A percentile compares a stretch with the other conserved stretches of the same genome.
Evolutionary conservation across 2,329 filamentous ascomycete genomes (phyloP).

Genomic region (Metarhizium anisopliae): DNA sequence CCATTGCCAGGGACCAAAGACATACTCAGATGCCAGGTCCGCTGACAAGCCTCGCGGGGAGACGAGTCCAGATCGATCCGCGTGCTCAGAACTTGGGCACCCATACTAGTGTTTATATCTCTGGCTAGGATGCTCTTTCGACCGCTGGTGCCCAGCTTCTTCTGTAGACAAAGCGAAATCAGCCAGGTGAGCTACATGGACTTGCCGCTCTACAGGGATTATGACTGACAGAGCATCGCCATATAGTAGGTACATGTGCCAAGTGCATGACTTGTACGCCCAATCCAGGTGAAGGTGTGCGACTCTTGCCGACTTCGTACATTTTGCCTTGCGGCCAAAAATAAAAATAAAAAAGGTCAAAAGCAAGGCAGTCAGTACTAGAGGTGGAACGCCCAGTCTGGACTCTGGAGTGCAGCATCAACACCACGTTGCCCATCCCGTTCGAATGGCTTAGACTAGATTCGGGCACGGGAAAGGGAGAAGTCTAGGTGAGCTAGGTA

Average conservation of each 20-base stretch:
- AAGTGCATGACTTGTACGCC: neutral
- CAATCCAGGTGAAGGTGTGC: neutral
- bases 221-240: neutral
- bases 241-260: neutral
- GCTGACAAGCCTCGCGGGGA: conserved; percentile 1
- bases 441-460: neutral
- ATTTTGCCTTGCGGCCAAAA: no score
- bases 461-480: neutral
- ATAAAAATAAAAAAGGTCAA: neutral
- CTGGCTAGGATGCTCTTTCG: neutral
- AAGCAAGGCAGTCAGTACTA: neutral
- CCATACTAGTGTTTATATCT: neutral
- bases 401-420: neutral
- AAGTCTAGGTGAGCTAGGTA: neutral
- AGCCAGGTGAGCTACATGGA: neutral
- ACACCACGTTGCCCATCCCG: neutral
- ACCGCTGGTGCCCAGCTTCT: conserved; percentile 1
- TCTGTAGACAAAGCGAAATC: neutral
- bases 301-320: neutral
- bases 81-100: conserved; percentile 5
- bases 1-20: conserved; percentile 1
- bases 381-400: neutral
- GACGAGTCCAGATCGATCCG: conserved; percentile 1
- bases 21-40: conserved; percentile 1
- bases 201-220: neutral